These are phyloP conservation scores for Jackrogersella multiformis DNA, from an alignment of 495 filamentous ascomycete genomes.

Conservation along the genomic window DNA sequence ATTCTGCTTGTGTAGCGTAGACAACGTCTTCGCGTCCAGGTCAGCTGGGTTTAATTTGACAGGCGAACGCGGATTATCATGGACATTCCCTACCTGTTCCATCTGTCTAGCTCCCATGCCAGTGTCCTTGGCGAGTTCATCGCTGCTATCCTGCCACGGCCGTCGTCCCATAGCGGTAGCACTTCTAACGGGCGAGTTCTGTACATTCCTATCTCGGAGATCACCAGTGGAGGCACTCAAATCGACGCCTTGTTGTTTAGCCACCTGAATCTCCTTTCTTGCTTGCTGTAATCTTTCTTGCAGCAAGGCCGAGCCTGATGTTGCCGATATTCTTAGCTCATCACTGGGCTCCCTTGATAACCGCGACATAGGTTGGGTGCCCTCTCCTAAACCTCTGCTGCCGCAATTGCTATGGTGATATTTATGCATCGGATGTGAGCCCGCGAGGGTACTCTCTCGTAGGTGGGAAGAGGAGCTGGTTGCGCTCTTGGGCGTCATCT, in stretches of 20 bases:
- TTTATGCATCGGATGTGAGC: conserved; percentile 42
- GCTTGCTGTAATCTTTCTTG: conserved; percentile 62
- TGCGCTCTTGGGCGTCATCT: conserved; percentile 51
- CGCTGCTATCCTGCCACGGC: conserved; percentile 44
- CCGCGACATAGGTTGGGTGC: conserved; percentile 43
- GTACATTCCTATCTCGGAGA: conserved; percentile 39
- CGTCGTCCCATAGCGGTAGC: conserved; percentile 47
- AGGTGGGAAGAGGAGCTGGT: conserved; percentile 48
- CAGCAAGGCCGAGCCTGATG: conserved; percentile 55
- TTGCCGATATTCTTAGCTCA: conserved; percentile 41
- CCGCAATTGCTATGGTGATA: conserved; percentile 43
- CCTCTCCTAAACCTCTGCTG: conserved; percentile 21
- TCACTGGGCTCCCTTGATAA: conserved; percentile 47
- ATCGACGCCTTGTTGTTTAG: conserved; percentile 46
- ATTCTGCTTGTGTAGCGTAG: conserved; percentile 82
- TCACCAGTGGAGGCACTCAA: conserved; percentile 43
- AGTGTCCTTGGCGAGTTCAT: conserved; percentile 50
- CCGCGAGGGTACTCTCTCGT: conserved; percentile 31
- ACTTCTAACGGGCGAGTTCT: conserved; percentile 46
- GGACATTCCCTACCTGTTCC: conserved; percentile 49
- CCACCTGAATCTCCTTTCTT: conserved; percentile 53
- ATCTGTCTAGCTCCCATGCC: conserved; percentile 60
- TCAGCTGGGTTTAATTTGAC: conserved; percentile 19
- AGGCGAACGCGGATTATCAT: conserved; percentile 5
- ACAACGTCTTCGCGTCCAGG: conserved; percentile 47